Percentiles rank a stretch among this genome's conserved stretches.
These are phyloP conservation scores for Vinca major DNA, from an alignment of 305 asterid genomes.

Conservation along the genomic window DNA sequence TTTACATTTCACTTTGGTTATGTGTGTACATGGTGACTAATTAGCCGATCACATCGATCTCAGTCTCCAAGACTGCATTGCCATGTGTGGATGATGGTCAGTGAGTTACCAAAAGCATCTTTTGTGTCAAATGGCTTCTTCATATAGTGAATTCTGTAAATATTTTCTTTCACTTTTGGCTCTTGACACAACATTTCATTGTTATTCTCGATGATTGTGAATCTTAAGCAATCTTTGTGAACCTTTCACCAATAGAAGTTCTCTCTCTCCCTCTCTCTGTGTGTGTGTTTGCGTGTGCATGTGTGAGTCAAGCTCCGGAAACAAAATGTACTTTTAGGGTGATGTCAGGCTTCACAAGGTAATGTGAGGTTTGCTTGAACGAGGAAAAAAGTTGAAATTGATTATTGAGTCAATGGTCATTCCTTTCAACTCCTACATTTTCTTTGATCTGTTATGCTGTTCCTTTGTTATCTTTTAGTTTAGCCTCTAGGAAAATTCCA, in stretches of 20 bases:
- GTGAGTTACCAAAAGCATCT: conserved; percentile 32
- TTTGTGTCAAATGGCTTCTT: conserved; percentile 22
- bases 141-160: conserved; percentile 14
- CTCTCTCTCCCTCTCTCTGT: too few relatives aligned
- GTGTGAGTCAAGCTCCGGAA: too few relatives aligned
- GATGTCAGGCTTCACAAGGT: background rate
- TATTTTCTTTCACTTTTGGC: conserved; percentile 4
- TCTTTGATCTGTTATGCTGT: background rate
- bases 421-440: background rate
- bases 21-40: conserved; percentile 24
- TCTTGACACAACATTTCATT: conserved; percentile 18
- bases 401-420: background rate
- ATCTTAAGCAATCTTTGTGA: background rate
- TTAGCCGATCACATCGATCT: conserved; percentile 28
- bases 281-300: too few relatives aligned
- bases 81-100: conserved; percentile 37
- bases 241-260: too few relatives aligned
- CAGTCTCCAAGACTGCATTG: conserved; percentile 16
- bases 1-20: background rate
- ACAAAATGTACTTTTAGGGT: background rate
- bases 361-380: background rate
- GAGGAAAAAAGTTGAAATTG: background rate
- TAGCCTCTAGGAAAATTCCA: background rate
- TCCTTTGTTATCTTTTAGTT: background rate
- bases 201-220: background rate